These are phyloP conservation scores for Mycena venus DNA, from an alignment of 768 basidiomycete species.

Conservation along the genomic window DNA sequence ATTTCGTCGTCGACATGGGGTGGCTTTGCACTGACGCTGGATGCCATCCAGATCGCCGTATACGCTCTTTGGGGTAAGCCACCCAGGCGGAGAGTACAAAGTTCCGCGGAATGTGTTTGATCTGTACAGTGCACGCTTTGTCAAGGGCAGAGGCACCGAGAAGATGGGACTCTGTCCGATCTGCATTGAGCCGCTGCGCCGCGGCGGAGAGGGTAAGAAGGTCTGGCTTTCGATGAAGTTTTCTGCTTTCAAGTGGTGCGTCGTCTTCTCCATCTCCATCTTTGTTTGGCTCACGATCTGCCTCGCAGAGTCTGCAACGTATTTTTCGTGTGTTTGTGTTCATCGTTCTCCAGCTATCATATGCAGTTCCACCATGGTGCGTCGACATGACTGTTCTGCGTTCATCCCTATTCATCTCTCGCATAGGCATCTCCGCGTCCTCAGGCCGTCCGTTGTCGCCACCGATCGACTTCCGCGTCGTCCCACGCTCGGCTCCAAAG, in stretches of 20 bases:
- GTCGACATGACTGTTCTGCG: slow-evolving; percentile 22
- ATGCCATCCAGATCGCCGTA: slow-evolving; percentile 48
- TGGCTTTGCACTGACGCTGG: neutral
- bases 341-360: slow-evolving; percentile 70
- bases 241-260: slow-evolving; percentile 86
- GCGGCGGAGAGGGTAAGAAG: slow-evolving; percentile 75
- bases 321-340: neutral
- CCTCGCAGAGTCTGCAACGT: slow-evolving; percentile 37
- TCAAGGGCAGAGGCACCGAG: slow-evolving; percentile 73
- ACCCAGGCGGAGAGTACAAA: slow-evolving; percentile 70
- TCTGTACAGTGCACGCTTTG: slow-evolving; percentile 84
- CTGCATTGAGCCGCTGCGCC: slow-evolving; percentile 69
- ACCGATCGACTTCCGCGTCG: slow-evolving; percentile 71
- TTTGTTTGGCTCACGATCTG: neutral
- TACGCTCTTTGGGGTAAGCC: slow-evolving; percentile 46
- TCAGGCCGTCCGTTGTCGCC: slow-evolving; percentile 84
- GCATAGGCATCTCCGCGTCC: slow-evolving; percentile 76
- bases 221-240: slow-evolving; percentile 86
- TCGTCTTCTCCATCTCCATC: slow-evolving; percentile 16
- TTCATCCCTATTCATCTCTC: neutral
- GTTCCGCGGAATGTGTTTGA: slow-evolving; percentile 72
- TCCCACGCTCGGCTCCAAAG: slow-evolving; percentile 57
- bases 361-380: slow-evolving; percentile 86
- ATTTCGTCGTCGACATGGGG: neutral
- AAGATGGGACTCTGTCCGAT: slow-evolving; percentile 87